phyloP scores from a whole-genome alignment of 2,329 filamentous ascomycete genomes.

The Fusarium anguioides region DNA sequence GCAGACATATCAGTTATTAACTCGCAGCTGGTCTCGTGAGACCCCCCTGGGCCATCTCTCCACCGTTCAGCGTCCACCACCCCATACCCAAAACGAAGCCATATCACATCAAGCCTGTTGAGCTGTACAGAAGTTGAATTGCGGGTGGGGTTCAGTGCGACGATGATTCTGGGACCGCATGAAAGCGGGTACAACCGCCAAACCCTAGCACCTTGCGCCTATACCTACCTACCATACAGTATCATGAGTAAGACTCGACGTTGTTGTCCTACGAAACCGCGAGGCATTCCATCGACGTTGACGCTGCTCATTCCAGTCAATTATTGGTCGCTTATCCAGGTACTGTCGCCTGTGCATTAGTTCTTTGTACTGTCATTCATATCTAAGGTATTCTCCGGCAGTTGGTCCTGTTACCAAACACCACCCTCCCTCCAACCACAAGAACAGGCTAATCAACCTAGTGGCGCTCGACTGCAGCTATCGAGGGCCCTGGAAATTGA shows the following conservation, averaged over 20 bases:
- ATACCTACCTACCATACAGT: constrained; percentile 1
- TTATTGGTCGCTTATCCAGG: constrained; percentile 1
- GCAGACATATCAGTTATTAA: constrained; percentile 6
- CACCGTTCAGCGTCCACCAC: constrained; percentile 20
- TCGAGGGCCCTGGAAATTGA: constrained; percentile 18
- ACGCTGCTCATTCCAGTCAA: neutral
- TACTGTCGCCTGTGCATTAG: neutral
- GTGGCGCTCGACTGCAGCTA: constrained; percentile 17
- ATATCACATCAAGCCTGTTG: constrained; percentile 12
- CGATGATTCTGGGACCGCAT: constrained; percentile 15
- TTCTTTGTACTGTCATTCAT: neutral
- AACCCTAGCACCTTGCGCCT: constrained; percentile 5
- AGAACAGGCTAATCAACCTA: constrained; percentile 22
- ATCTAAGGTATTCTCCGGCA: constrained; percentile 6
- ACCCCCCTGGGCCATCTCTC: constrained; percentile 12
- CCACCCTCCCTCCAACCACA: constrained; percentile 11
- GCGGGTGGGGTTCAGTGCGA: constrained; percentile 32
- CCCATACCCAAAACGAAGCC: constrained; percentile 33
- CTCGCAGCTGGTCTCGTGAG: constrained; percentile 31
- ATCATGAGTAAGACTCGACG: constrained; percentile 5
- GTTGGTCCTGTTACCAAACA: constrained; percentile 1
- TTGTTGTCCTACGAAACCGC: constrained; percentile 9
- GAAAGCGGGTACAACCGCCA: constrained; percentile 28
- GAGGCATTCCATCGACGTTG: neutral
- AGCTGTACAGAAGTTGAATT: constrained; percentile 26